phyloP scores from a whole-genome alignment of 2,329 filamentous ascomycete genomes.

The Colletotrichum camelliae region DNA sequence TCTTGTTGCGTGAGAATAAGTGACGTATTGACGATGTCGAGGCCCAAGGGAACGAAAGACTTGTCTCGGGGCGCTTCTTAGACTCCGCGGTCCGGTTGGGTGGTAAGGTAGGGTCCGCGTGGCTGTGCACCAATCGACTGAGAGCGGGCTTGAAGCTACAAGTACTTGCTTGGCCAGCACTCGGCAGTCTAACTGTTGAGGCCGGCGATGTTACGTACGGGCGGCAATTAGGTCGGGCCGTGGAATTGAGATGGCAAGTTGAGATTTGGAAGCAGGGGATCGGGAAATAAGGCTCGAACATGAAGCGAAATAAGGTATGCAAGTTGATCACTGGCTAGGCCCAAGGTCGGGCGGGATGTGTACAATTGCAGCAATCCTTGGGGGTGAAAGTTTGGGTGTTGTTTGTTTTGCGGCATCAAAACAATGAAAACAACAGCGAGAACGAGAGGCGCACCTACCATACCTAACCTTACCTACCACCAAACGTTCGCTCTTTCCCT shows the following conservation, averaged over 20 bases:
- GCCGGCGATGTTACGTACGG: neutral
- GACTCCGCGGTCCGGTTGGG: neutral
- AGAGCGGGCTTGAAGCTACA: neutral
- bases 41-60: neutral
- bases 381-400: neutral
- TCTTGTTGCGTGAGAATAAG: neutral
- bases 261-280: neutral
- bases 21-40: slow-evolving; percentile 18
- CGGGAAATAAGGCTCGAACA: neutral
- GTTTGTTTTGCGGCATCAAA: neutral
- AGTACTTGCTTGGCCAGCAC: neutral
- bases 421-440: neutral
- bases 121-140: slow-evolving; percentile 10
- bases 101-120: neutral
- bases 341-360: neutral
- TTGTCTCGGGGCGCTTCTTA: slow-evolving; percentile 12
- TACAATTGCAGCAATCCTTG: neutral
- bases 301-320: neutral
- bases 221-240: slow-evolving; percentile 18
- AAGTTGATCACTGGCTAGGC: neutral
- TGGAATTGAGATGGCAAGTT: neutral
- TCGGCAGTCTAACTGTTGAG: neutral
- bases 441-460: slow-evolving; percentile 3
- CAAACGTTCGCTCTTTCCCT: neutral
- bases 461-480: neutral